Conservation (phyloP, 2,329 filamentous ascomycete species). For the Pyrenophora graminea region DNA sequence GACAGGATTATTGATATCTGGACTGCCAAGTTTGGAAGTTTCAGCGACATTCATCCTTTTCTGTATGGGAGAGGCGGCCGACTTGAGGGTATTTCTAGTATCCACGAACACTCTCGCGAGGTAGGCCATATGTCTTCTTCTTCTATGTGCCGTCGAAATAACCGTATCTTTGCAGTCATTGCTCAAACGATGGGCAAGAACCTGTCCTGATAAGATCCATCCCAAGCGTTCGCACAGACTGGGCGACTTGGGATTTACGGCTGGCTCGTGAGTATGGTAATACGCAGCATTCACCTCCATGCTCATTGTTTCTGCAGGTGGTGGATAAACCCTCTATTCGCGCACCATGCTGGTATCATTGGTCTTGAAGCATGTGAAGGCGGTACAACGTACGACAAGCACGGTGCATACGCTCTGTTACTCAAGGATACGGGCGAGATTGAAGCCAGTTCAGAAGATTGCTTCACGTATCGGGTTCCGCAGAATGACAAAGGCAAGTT, state of each 20-base stretch:
- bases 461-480: conserved; percentile 50
- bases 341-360: conserved; percentile 54
- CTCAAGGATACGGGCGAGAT: conserved; percentile 49
- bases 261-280: conserved; percentile 49
- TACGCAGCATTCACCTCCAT: not conserved
- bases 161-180: conserved; percentile 31
- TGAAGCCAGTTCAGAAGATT: conserved; percentile 36
- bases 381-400: conserved; percentile 48
- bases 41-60: conserved; percentile 46
- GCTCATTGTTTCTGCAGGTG: conserved; percentile 47
- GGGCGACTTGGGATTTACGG: conserved; percentile 52
- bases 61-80: conserved; percentile 51
- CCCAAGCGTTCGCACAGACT: conserved; percentile 39
- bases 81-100: conserved; percentile 48
- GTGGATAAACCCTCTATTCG: conserved; percentile 56
- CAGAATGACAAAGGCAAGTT: conserved; percentile 50
- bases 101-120: conserved; percentile 46
- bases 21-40: conserved; percentile 45
- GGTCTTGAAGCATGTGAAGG: conserved; percentile 49
- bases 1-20: conserved; percentile 49
- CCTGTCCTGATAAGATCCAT: conserved; percentile 37
- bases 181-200: conserved; percentile 38
- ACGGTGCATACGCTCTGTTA: conserved; percentile 53
- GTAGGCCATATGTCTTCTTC: conserved; percentile 25
- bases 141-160: not conserved